These are phyloP conservation scores for Pelargonium myrrhifolium DNA, from an alignment of 441 rosid species.

Conservation along the genomic window DNA sequence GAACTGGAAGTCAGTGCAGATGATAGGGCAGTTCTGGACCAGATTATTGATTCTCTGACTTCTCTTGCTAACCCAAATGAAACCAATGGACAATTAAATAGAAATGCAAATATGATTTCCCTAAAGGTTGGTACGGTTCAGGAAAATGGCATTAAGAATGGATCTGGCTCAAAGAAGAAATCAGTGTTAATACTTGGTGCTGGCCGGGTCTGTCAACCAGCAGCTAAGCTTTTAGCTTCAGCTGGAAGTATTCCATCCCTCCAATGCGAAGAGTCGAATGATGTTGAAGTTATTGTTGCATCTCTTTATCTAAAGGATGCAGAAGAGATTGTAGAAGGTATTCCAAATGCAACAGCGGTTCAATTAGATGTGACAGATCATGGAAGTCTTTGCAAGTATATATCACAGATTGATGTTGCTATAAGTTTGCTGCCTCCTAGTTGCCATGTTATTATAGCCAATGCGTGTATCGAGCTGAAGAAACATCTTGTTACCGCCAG, in stretches of 20 bases:
- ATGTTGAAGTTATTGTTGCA: conserved; percentile 64
- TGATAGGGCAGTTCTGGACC: conserved; percentile 63
- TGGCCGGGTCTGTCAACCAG: conserved; percentile 90
- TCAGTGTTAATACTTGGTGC: conserved; percentile 83
- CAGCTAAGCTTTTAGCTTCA: conserved; percentile 70
- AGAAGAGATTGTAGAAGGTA: conserved; percentile 78
- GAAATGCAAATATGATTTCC: conserved; percentile 40
- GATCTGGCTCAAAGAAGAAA: conserved; percentile 30
- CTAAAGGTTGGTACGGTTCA: conserved; percentile 46
- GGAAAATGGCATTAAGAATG: conserved; percentile 33
- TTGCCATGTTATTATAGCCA: conserved; percentile 62
- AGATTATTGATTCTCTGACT: conserved; percentile 76
- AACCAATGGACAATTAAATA: conserved; percentile 25
- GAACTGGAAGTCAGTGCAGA: conserved; percentile 93
- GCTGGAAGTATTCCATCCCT: conserved; percentile 36
- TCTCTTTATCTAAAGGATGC: conserved; percentile 88
- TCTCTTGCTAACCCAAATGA: conserved; percentile 60
- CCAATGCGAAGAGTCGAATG: conserved; percentile 42
- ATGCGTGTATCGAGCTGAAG: conserved; percentile 70
- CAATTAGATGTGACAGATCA: conserved; percentile 70
- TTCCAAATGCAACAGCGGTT: conserved; percentile 61
- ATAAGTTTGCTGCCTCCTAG: conserved; percentile 76
- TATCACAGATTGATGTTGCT: conserved; percentile 83
- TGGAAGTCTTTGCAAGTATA: conserved; percentile 50
- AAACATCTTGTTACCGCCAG: conserved; percentile 94